Conservation (phyloP, 371 early-diverging fungal species). For the Mucor sp. region DNA sequence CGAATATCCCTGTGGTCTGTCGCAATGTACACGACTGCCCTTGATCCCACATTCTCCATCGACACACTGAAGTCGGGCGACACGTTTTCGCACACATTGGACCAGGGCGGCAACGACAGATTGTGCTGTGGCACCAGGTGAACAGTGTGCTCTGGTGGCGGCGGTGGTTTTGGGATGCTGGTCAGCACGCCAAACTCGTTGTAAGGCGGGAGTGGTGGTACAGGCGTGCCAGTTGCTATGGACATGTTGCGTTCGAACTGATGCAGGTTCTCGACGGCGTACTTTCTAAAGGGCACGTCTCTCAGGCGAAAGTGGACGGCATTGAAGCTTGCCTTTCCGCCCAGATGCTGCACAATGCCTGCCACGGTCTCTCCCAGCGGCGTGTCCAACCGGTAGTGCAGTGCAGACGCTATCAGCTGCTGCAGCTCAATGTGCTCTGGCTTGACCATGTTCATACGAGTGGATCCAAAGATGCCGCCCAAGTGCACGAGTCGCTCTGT, state of each 20-base stretch:
- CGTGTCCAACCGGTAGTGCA: conserved; percentile 35
- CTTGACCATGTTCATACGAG: conserved; percentile 48
- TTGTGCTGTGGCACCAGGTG: conserved; percentile 15
- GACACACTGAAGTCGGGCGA: conserved; percentile 26
- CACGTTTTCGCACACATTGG: conserved; percentile 22
- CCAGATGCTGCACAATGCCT: conserved; percentile 49
- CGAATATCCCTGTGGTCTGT: conserved; percentile 42
- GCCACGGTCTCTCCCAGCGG: conserved; percentile 44
- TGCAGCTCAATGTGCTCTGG: conserved; percentile 37
- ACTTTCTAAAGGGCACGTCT: conserved; percentile 54
- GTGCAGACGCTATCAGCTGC: conserved; percentile 24
- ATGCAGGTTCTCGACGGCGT: conserved; percentile 35
- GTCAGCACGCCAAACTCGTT: conserved; percentile 19
- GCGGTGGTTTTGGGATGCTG: conserved; percentile 18
- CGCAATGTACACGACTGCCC: conserved; percentile 45
- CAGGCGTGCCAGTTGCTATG: conserved; percentile 23
- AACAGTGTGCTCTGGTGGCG: conserved; percentile 13
- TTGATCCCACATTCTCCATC: conserved; percentile 22
- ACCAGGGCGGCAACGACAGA: conserved; percentile 21
- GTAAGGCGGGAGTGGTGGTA: conserved; percentile 20
- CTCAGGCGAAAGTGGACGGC: conserved; percentile 56
- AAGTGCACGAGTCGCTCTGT: conserved; percentile 50
- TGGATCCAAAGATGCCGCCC: conserved; percentile 64
- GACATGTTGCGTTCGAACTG: conserved; percentile 34
- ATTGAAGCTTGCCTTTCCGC: conserved; percentile 52